phyloP scores from a whole-genome alignment of 345 rosid species.

The Camelina hispida region DNA sequence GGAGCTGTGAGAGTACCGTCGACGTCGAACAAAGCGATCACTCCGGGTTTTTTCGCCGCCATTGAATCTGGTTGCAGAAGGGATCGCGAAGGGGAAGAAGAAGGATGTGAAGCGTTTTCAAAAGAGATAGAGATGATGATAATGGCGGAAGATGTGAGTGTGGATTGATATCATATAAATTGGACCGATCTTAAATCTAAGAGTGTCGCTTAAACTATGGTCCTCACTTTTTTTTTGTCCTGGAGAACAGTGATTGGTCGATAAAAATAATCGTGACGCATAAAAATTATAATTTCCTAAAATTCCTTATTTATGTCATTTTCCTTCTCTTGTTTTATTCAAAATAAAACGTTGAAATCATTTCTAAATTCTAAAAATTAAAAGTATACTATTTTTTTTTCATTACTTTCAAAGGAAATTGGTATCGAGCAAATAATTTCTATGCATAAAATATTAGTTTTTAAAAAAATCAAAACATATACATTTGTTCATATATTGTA shows the following conservation, averaged over 20 bases:
- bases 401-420: no score
- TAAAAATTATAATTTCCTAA: neutral
- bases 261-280: conserved; percentile 30
- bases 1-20: conserved; percentile 99
- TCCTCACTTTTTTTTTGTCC: conserved; percentile 32
- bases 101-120: conserved; percentile 14
- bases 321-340: neutral
- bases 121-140: conserved; percentile 17
- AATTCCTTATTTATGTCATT: neutral
- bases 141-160: conserved; percentile 40
- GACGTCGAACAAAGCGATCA: conserved; percentile 92
- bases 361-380: neutral
- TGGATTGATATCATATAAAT: neutral
- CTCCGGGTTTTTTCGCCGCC: conserved; percentile 65
- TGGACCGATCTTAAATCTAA: conserved; percentile 32
- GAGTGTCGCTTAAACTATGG: conserved; percentile 42
- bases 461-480: no score
- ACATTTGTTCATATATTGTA: no score
- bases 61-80: conserved; percentile 36
- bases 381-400: neutral
- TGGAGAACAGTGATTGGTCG: conserved; percentile 41
- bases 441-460: no score
- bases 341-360: neutral
- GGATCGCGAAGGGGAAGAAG: neutral
- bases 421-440: no score